Evolutionary conservation across 768 basidiomycete genomes (phyloP).

Genomic region (Podaxis carcinomalis): DNA sequence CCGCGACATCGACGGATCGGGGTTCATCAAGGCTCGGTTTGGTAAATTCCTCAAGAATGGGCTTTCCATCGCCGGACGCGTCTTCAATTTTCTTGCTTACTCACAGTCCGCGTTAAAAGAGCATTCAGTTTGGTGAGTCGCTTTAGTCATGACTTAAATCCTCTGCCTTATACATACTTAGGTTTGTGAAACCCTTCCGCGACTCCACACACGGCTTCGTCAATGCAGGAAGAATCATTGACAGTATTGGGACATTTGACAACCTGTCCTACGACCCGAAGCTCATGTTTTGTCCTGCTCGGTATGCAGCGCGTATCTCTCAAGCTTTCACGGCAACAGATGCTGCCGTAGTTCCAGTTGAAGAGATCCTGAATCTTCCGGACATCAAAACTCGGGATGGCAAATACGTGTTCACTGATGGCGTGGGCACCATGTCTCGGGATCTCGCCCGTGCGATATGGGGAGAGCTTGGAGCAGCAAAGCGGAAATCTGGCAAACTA

Average conservation of each 20-base stretch:
- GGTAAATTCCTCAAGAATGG: conserved; percentile 41
- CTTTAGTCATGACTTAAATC: not conserved
- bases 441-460: conserved; percentile 50
- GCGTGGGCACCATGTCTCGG: conserved; percentile 60
- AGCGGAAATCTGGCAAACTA: conserved; percentile 27
- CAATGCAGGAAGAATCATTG: conserved; percentile 48
- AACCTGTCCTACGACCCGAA: conserved; percentile 37
- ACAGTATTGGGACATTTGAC: conserved; percentile 50
- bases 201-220: conserved; percentile 24
- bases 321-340: conserved; percentile 77
- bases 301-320: conserved; percentile 68
- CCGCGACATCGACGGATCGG: conserved; percentile 21
- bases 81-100: conserved; percentile 65
- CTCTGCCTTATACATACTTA: conserved; percentile 18
- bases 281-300: conserved; percentile 58
- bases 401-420: conserved; percentile 62
- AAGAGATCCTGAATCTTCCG: conserved; percentile 40
- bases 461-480: conserved; percentile 32
- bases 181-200: conserved; percentile 61
- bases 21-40: conserved; percentile 45
- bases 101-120: conserved; percentile 73
- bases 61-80: conserved; percentile 48
- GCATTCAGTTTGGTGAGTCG: conserved; percentile 48
- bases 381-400: conserved; percentile 31
- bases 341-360: conserved; percentile 39